Percentiles rank a stretch among this genome's conserved stretches.
phyloP scores from a whole-genome alignment of 345 rosid genomes.

The Pistacia integerrima region DNA sequence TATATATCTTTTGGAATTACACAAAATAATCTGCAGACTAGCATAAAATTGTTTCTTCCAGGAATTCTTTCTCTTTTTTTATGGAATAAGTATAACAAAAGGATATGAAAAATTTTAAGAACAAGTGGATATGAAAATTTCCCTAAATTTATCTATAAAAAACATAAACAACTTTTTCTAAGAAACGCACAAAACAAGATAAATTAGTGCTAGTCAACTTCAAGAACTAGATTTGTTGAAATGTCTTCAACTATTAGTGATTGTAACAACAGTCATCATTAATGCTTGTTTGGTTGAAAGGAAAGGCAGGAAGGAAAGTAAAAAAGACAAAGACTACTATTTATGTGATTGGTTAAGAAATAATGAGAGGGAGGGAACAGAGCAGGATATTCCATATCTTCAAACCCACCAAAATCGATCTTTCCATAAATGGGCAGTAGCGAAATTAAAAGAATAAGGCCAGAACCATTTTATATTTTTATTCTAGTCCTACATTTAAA shows the following conservation, averaged over 20 bases:
- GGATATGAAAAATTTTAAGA: no score
- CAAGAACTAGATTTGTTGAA: background rate
- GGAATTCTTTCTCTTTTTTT: background rate
- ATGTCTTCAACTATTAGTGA: no score
- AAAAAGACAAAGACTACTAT: background rate
- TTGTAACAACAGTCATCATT: no score
- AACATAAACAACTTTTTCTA: background rate
- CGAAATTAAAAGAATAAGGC: background rate
- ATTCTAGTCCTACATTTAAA: background rate
- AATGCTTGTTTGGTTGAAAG: background rate
- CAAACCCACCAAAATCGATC: background rate
- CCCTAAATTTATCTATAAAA: background rate
- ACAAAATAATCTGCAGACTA: slow-evolving; percentile 9
- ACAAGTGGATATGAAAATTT: no score
- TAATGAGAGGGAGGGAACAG: background rate
- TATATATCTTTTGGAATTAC: slow-evolving; percentile 12
- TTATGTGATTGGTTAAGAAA: background rate
- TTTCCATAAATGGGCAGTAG: background rate
- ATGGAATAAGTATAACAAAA: background rate
- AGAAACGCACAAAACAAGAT: background rate
- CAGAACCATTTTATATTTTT: background rate
- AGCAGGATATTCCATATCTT: background rate
- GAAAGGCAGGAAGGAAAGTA: background rate
- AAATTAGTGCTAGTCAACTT: background rate
- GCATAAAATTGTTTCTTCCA: slow-evolving; percentile 1